These are phyloP conservation scores for Agrostemma githago DNA, from an alignment of 148 eudicot species.

Conservation along the genomic window DNA sequence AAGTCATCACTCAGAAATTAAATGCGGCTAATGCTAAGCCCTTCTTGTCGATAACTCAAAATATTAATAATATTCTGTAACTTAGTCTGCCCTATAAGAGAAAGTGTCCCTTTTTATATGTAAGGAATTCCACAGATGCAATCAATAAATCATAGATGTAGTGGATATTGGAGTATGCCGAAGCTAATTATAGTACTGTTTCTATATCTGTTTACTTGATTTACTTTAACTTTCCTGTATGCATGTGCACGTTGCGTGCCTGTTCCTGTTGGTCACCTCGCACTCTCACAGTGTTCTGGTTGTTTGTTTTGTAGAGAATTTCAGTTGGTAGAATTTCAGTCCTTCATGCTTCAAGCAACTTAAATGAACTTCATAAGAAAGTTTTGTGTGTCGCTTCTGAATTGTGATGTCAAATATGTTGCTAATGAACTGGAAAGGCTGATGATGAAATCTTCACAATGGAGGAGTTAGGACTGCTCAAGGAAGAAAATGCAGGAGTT, in stretches of 20 bases:
- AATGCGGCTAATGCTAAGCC: not conserved
- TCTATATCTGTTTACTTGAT: not conserved
- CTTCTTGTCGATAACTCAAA: not conserved
- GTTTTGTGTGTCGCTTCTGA: constrained; percentile 1
- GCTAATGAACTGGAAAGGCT: constrained; percentile 11
- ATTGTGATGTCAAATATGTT: not conserved
- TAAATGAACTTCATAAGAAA: not conserved
- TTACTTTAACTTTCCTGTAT: not conserved
- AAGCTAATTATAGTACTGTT: too few species aligned
- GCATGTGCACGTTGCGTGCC: too few species aligned
- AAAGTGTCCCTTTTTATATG: not conserved
- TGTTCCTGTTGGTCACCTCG: not conserved
- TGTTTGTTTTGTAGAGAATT: constrained; percentile 2
- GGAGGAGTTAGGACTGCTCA: constrained; percentile 26
- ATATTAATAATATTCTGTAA: not conserved
- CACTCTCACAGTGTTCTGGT: not conserved
- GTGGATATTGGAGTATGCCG: not conserved
- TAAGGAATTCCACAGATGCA: not conserved
- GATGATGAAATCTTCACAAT: constrained; percentile 20
- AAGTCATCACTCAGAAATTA: not conserved
- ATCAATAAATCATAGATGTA: not conserved
- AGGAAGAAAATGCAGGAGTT: constrained; percentile 15
- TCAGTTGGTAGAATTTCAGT: not conserved
- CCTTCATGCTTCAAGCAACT: not conserved
- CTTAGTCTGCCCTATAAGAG: not conserved